phyloP scores from a whole-genome alignment of 306 rosid genomes.

The Malus asiatica region DNA sequence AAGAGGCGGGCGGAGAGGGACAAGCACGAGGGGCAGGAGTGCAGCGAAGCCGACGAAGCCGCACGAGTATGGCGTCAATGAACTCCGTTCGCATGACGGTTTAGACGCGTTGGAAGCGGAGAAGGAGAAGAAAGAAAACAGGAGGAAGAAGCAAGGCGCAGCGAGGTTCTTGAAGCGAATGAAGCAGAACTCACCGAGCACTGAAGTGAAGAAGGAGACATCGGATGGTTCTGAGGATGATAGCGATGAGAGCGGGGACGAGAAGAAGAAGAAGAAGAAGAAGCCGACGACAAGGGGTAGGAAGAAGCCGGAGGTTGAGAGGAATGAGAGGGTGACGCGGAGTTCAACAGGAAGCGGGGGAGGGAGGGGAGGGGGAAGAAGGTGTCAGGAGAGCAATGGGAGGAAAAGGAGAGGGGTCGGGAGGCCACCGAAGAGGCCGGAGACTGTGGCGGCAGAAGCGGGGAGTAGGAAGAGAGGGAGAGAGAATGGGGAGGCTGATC shows the following conservation, averaged over 20 bases:
- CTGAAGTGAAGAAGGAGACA: constrained; percentile 1
- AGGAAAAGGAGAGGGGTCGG: constrained; percentile 31
- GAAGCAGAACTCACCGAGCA: constrained; percentile 26
- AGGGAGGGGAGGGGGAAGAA: constrained; percentile 4
- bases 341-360: constrained; percentile 9
- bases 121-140: constrained; percentile 26
- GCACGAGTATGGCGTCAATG: constrained; percentile 31
- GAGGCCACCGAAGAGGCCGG: constrained; percentile 35
- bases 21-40: constrained; percentile 1
- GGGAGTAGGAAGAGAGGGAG: constrained; percentile 16
- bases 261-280: not conserved
- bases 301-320: constrained; percentile 10
- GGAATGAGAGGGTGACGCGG: constrained; percentile 15
- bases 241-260: constrained; percentile 4
- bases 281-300: not conserved
- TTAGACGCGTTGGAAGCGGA: constrained; percentile 16
- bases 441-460: not conserved
- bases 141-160: constrained; percentile 35
- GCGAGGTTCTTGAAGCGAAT: constrained; percentile 46
- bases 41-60: not conserved
- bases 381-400: constrained; percentile 13
- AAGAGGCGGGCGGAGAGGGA: constrained; percentile 17
- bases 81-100: constrained; percentile 33
- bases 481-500: constrained; percentile 15
- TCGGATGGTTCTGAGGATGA: constrained; percentile 20